Evolutionary conservation across 345 rosid genomes (phyloP).

Genomic region (Hibiscus trionum): DNA sequence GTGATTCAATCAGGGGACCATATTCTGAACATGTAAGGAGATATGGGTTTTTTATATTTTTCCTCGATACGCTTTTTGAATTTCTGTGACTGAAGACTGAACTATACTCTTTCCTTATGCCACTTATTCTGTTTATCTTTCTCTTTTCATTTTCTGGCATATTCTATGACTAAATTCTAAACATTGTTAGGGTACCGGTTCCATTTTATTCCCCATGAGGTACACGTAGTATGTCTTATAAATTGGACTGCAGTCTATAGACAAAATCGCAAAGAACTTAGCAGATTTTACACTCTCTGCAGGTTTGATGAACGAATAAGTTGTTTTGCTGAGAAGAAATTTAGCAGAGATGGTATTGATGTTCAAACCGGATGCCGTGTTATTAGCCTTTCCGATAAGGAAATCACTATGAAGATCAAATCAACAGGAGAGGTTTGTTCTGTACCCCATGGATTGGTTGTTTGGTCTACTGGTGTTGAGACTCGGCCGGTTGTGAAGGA

Average conservation of each 20-base stretch:
- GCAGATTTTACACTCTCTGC: constrained; percentile 5
- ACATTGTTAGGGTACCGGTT: background rate
- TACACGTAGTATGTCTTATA: background rate
- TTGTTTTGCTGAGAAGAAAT: constrained; percentile 79
- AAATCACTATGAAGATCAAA: constrained; percentile 56
- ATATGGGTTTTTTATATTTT: background rate
- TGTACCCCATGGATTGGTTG: constrained; percentile 75
- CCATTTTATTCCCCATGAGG: background rate
- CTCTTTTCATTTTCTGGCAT: background rate
- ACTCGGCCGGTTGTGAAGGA: constrained; percentile 71
- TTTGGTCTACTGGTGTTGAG: constrained; percentile 91
- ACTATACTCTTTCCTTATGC: background rate
- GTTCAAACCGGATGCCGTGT: constrained; percentile 85
- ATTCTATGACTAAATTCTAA: background rate
- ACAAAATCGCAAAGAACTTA: background rate
- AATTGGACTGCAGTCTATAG: background rate
- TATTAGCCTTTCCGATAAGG: constrained; percentile 61
- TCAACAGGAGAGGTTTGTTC: constrained; percentile 48
- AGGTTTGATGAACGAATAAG: constrained; percentile 93
- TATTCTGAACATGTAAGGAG: constrained; percentile 70
- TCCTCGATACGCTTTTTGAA: background rate
- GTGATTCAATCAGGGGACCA: constrained; percentile 95
- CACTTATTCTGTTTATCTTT: background rate
- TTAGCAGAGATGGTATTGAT: constrained; percentile 73
- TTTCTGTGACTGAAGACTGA: background rate